These are phyloP conservation scores for Penicillium sp. DNA, from an alignment of 2,329 filamentous ascomycete species.

Conservation along the genomic window DNA sequence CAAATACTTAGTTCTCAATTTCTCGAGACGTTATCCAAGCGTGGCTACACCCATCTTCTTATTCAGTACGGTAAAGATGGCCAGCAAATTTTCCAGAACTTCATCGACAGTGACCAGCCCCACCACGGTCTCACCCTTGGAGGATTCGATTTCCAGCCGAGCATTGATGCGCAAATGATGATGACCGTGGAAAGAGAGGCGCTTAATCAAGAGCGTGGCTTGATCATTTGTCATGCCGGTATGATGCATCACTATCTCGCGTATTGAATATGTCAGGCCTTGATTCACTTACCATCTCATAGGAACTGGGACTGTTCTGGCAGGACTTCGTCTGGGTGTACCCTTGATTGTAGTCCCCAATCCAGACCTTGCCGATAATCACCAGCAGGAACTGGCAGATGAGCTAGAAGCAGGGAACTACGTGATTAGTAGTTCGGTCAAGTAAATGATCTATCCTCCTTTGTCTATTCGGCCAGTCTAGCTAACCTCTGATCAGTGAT, in stretches of 20 bases:
- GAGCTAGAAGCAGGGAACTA: slow-evolving; percentile 73
- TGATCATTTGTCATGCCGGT: slow-evolving; percentile 90
- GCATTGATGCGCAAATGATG: slow-evolving; percentile 60
- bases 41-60: slow-evolving; percentile 67
- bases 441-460: slow-evolving; percentile 47
- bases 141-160: slow-evolving; percentile 65
- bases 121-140: slow-evolving; percentile 50
- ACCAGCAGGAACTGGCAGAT: slow-evolving; percentile 82
- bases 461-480: background rate
- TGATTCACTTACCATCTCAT: slow-evolving; percentile 6
- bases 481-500: slow-evolving; percentile 37
- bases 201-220: slow-evolving; percentile 51
- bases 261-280: background rate
- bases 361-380: slow-evolving; percentile 75
- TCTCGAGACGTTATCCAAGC: slow-evolving; percentile 55
- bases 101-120: slow-evolving; percentile 16
- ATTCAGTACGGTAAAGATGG: slow-evolving; percentile 78
- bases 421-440: slow-evolving; percentile 66
- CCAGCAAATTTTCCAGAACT: slow-evolving; percentile 47
- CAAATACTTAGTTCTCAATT: slow-evolving; percentile 63
- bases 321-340: slow-evolving; percentile 69
- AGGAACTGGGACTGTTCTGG: slow-evolving; percentile 89
- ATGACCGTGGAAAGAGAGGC: slow-evolving; percentile 47
- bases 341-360: slow-evolving; percentile 91
- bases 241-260: slow-evolving; percentile 25